phyloP scores from a whole-genome alignment of 2,329 filamentous ascomycete genomes.

The Aspergillus sojae region DNA sequence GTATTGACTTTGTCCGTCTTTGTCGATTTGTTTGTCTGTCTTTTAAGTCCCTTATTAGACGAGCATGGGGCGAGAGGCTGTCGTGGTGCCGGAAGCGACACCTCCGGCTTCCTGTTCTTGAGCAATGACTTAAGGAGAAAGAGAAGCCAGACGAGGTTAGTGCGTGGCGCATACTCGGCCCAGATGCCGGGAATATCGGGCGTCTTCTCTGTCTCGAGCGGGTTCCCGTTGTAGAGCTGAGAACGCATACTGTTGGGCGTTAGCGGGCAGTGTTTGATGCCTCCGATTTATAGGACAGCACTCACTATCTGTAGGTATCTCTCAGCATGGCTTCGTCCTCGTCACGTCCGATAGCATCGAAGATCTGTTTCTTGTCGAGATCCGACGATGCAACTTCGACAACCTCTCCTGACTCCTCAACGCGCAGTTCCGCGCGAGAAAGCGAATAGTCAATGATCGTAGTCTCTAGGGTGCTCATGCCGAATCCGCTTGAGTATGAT shows the following conservation, averaged over 20 bases:
- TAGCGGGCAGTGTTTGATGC: not conserved
- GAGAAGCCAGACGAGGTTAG: slow-evolving; percentile 66
- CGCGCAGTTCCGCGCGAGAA: slow-evolving; percentile 58
- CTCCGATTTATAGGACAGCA: not conserved
- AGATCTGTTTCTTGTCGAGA: slow-evolving; percentile 47
- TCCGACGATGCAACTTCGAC: slow-evolving; percentile 44
- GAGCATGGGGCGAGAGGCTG: slow-evolving; percentile 37
- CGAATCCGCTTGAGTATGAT: slow-evolving; percentile 46
- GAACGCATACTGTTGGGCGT: slow-evolving; percentile 39
- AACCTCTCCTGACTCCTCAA: slow-evolving; percentile 25
- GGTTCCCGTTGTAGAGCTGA: slow-evolving; percentile 47
- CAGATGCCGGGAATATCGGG: slow-evolving; percentile 48
- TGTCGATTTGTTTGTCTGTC: slow-evolving; percentile 6
- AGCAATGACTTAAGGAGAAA: slow-evolving; percentile 62
- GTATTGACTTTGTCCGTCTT: slow-evolving; percentile 11
- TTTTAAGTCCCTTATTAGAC: slow-evolving; percentile 30
- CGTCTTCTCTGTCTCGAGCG: slow-evolving; percentile 41
- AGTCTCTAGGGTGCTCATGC: slow-evolving; percentile 59
- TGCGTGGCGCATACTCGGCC: slow-evolving; percentile 59
- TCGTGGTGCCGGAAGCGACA: slow-evolving; percentile 19
- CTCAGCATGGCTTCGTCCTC: slow-evolving; percentile 44
- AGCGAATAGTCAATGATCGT: slow-evolving; percentile 71
- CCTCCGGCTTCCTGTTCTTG: slow-evolving; percentile 35
- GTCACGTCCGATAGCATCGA: slow-evolving; percentile 45
- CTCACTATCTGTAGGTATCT: slow-evolving; percentile 48